Evolutionary conservation across 352 stramenopile genomes (phyloP).

Genomic region (Pythium rhizo-oryzae): DNA sequence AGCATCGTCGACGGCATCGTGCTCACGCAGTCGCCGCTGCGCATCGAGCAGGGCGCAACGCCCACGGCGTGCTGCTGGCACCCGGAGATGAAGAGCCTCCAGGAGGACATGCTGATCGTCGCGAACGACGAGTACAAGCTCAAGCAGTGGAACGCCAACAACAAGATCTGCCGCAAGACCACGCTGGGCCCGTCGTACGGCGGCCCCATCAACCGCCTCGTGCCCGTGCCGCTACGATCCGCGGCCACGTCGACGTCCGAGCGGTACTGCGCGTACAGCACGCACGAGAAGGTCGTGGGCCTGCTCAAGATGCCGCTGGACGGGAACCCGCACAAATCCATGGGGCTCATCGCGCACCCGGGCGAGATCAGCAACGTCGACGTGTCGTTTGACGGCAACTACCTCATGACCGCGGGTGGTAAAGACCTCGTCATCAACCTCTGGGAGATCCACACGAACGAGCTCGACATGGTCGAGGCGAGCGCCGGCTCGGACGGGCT

Average conservation of each 20-base stretch:
- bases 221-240: conserved; percentile 54
- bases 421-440: conserved; percentile 92
- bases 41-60: conserved; percentile 84
- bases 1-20: conserved; percentile 89
- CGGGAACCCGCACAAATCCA: conserved; percentile 91
- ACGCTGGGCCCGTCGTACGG: conserved; percentile 90
- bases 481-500: conserved; percentile 32
- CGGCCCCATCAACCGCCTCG: conserved; percentile 82
- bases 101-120: conserved; percentile 90
- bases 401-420: conserved; percentile 88
- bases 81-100: conserved; percentile 67
- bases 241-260: conserved; percentile 35
- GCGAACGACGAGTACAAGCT: conserved; percentile 95
- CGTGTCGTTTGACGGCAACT: conserved; percentile 85
- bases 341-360: conserved; percentile 93
- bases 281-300: conserved; percentile 83
- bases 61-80: conserved; percentile 93
- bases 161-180: conserved; percentile 91
- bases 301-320: conserved; percentile 90
- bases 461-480: conserved; percentile 74
- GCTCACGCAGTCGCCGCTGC: conserved; percentile 63
- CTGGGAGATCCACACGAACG: conserved; percentile 85
- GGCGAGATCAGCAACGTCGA: conserved; percentile 86
- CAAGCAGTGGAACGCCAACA: conserved; percentile 92
- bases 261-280: conserved; percentile 83